Evolutionary conservation across 805 yeast genomes (phyloP).

Genomic region (Kurtzmaniella fragi): DNA sequence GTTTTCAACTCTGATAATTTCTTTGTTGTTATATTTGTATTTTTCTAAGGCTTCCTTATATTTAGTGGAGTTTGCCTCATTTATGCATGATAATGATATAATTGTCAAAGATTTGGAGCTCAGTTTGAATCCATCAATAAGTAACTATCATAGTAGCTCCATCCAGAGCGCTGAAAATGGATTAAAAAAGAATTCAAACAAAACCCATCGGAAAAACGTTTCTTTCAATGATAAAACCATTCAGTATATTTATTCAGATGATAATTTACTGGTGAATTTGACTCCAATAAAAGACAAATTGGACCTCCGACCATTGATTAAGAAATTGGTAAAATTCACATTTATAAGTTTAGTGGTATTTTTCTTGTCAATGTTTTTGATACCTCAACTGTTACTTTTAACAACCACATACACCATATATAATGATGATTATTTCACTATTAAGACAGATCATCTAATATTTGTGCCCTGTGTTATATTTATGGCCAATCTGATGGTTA

Average conservation of each 20-base stretch:
- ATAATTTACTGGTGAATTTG: too few relatives aligned
- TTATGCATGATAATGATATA: constrained; percentile 17
- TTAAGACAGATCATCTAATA: constrained; percentile 1
- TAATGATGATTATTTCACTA: neutral
- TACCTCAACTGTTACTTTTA: neutral
- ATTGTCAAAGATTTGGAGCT: constrained; percentile 12
- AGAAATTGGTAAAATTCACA: constrained; percentile 5
- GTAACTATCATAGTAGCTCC: too few relatives aligned
- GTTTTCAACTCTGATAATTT: neutral
- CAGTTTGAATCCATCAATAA: too few relatives aligned
- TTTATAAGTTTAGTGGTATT: constrained; percentile 7
- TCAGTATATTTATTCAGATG: too few relatives aligned
- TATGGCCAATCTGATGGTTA: neutral
- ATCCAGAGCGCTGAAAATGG: too few relatives aligned
- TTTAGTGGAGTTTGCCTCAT: constrained; percentile 20
- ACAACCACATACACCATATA: neutral
- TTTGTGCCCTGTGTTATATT: neutral
- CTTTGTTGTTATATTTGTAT: too few relatives aligned
- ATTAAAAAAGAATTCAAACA: too few relatives aligned
- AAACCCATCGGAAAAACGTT: too few relatives aligned
- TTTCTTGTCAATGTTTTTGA: neutral
- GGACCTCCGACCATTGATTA: neutral
- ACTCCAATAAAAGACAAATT: too few relatives aligned
- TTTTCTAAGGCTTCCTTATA: constrained; percentile 4
- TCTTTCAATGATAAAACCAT: too few relatives aligned